Conservation (phyloP, 2,329 filamentous ascomycete species). For the Trichoderma sp. region DNA sequence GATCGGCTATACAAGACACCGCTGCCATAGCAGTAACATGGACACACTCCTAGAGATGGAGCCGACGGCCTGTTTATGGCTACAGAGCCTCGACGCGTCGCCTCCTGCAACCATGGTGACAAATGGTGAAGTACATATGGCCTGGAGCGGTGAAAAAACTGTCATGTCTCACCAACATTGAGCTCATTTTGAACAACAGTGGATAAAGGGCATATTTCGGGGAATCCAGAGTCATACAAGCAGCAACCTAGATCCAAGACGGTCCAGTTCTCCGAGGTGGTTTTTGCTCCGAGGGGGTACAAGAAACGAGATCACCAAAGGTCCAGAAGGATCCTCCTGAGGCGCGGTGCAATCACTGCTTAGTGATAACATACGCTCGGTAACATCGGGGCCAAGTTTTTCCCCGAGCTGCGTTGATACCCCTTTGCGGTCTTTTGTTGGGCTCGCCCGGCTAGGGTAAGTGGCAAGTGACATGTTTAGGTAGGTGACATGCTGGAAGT, state of each 20-base stretch:
- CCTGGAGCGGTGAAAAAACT: background rate
- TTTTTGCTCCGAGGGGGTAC: background rate
- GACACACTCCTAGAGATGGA: background rate
- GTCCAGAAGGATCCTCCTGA: background rate
- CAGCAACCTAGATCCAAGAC: background rate
- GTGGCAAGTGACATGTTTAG: background rate
- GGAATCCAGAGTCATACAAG: background rate
- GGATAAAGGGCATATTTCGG: background rate
- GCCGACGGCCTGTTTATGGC: background rate
- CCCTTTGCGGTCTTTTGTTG: background rate
- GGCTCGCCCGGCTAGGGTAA: background rate
- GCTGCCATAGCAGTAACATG: background rate
- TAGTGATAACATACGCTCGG: background rate
- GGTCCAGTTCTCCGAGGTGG: background rate
- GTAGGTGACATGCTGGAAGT: background rate
- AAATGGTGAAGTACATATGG: background rate
- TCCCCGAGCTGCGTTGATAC: background rate
- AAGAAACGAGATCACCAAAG: background rate
- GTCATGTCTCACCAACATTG: conserved; percentile 7
- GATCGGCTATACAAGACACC: background rate
- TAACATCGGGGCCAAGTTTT: background rate
- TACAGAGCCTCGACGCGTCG: background rate
- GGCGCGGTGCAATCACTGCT: background rate
- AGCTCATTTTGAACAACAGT: background rate
- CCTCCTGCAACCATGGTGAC: background rate